Evolutionary conservation across 257 asterid genomes (phyloP).

Genomic region (Eucommia ulmoides): DNA sequence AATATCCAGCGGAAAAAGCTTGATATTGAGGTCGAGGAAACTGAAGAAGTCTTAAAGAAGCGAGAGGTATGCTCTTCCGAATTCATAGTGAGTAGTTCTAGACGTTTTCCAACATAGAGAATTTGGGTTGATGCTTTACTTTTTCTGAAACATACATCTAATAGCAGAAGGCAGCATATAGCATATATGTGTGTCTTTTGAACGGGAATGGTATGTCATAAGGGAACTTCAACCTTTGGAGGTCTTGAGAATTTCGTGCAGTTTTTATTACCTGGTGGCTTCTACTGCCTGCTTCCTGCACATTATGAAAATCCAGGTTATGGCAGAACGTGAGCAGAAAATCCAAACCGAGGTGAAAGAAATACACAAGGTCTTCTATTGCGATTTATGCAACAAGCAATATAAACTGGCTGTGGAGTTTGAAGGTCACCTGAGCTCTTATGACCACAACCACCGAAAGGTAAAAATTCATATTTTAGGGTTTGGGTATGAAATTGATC

Average conservation of each 20-base stretch:
- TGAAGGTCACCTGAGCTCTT: conserved; percentile 94
- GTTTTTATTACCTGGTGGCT: conserved; percentile 99
- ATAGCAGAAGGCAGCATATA: conserved; percentile 96
- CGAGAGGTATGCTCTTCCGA: conserved; percentile 75
- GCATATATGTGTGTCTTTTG: conserved; percentile 90
- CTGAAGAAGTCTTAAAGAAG: conserved; percentile 82
- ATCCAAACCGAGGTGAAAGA: conserved; percentile 91
- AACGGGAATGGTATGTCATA: conserved; percentile 73
- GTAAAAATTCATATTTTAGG: conserved; percentile 15
- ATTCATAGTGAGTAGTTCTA: conserved; percentile 15
- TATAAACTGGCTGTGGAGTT: conserved; percentile 96
- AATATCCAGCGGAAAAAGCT: conserved; percentile 89
- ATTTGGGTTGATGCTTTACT: conserved; percentile 50
- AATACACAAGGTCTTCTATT: conserved; percentile 84
- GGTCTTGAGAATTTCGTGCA: conserved; percentile 95
- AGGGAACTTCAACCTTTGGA: conserved; percentile 85
- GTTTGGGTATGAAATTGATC: conserved; percentile 1
- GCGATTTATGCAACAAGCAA: conserved; percentile 99
- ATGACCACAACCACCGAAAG: conserved; percentile 99
- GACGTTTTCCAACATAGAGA: conserved; percentile 22
- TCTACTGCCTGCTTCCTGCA: conserved; percentile 99
- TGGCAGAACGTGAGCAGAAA: conserved; percentile 97
- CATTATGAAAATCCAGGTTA: conserved; percentile 98
- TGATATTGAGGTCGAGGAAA: conserved; percentile 90
- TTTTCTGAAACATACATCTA: conserved; percentile 63